These are phyloP conservation scores for Quillaja saponaria DNA, from an alignment of 306 rosid genomes.

Conservation along the genomic window DNA sequence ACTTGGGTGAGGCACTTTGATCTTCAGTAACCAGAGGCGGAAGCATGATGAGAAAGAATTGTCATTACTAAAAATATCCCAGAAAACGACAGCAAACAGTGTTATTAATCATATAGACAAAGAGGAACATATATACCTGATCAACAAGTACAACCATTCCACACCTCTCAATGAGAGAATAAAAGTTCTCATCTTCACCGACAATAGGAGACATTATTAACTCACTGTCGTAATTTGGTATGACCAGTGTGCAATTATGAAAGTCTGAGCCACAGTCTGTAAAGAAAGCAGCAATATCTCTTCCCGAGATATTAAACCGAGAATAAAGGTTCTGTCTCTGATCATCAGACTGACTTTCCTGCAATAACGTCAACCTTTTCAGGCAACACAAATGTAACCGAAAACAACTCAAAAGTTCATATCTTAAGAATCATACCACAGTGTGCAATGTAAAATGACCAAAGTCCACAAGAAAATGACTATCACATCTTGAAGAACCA, in stretches of 20 bases:
- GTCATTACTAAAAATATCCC: constrained; percentile 13
- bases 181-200: constrained; percentile 45
- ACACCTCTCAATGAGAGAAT: constrained; percentile 86
- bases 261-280: constrained; percentile 72
- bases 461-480: constrained; percentile 90
- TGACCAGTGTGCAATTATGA: constrained; percentile 52
- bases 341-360: constrained; percentile 73
- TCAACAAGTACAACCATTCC: constrained; percentile 95
- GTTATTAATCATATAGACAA: neutral
- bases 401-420: constrained; percentile 27
- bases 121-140: constrained; percentile 52
- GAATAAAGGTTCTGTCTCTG: constrained; percentile 72
- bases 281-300: constrained; percentile 94
- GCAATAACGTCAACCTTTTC: constrained; percentile 35
- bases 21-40: constrained; percentile 44
- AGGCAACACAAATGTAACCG: constrained; percentile 28
- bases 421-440: constrained; percentile 50
- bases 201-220: constrained; percentile 33
- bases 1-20: constrained; percentile 91
- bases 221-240: constrained; percentile 42
- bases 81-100: constrained; percentile 12
- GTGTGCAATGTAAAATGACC: constrained; percentile 93
- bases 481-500: constrained; percentile 67
- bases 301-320: constrained; percentile 80
- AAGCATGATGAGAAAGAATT: constrained; percentile 24